Percentiles rank a stretch among this genome's conserved stretches.
These are phyloP conservation scores for Fusarium mundagurra DNA, from an alignment of 2,329 filamentous ascomycete genomes.

Conservation along the genomic window DNA sequence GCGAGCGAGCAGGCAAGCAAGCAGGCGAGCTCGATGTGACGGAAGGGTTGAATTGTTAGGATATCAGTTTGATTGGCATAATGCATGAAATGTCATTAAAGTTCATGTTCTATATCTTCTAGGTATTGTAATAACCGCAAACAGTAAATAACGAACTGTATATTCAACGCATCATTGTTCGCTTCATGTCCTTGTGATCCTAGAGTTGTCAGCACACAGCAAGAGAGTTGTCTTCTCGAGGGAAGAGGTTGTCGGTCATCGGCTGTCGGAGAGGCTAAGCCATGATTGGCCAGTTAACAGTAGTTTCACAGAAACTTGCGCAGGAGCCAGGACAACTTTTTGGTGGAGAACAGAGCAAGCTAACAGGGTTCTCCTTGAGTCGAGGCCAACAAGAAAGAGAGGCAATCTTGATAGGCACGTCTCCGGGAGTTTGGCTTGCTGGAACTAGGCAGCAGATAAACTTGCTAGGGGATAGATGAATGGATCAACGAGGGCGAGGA, in stretches of 20 bases:
- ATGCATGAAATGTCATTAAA: constrained; percentile 36
- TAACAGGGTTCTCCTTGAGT: constrained; percentile 28
- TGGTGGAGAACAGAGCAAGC: constrained; percentile 22
- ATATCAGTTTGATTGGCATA: constrained; percentile 42
- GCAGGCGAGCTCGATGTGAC: constrained; percentile 10
- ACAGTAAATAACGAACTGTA: background rate
- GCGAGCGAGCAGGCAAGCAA: constrained; percentile 8
- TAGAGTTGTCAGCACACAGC: constrained; percentile 25
- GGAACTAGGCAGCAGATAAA: constrained; percentile 11
- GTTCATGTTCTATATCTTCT: constrained; percentile 18
- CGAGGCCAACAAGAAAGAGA: constrained; percentile 9
- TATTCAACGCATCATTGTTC: background rate
- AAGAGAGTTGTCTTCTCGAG: constrained; percentile 26
- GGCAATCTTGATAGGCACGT: constrained; percentile 14
- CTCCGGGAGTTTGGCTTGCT: background rate
- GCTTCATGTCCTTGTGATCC: constrained; percentile 23
- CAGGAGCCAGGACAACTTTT: constrained; percentile 2
- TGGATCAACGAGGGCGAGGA: constrained; percentile 1
- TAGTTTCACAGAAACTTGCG: constrained; percentile 23
- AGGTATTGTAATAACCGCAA: background rate
- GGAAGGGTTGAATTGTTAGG: constrained; percentile 30
- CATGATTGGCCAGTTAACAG: constrained; percentile 40
- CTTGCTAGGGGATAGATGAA: constrained; percentile 35
- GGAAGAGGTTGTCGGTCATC: constrained; percentile 40
- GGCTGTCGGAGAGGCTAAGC: constrained; percentile 42